Conservation (phyloP, 768 basidiomycete genomes). For the Auricularia heimuer region DNA sequence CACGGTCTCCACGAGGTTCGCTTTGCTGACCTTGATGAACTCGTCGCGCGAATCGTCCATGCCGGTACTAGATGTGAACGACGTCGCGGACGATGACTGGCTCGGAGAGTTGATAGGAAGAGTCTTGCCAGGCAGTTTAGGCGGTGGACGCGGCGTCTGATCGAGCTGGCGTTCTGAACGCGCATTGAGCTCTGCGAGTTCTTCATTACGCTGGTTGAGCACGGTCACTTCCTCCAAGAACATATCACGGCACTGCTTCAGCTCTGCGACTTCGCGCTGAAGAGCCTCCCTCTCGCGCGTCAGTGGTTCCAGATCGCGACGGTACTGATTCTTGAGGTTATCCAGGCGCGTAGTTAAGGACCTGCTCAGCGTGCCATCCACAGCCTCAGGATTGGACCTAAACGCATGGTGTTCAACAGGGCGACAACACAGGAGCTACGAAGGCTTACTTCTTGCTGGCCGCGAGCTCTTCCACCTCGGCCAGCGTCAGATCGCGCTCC, state of each 20-base stretch:
- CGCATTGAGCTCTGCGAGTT: slow-evolving; percentile 78
- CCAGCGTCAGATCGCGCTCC: slow-evolving; percentile 84
- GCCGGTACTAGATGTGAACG: neutral
- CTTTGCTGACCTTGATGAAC: slow-evolving; percentile 1
- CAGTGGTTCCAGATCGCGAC: slow-evolving; percentile 76
- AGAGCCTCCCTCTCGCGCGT: slow-evolving; percentile 73
- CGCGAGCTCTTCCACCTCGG: slow-evolving; percentile 87
- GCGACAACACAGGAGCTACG: neutral
- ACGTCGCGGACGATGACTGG: neutral
- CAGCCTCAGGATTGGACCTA: slow-evolving; percentile 10
- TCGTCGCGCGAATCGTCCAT: slow-evolving; percentile 6
- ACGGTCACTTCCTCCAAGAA: slow-evolving; percentile 88
- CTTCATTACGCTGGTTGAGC: slow-evolving; percentile 85
- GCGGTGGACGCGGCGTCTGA: neutral
- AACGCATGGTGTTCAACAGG: neutral
- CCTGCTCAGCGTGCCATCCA: slow-evolving; percentile 32
- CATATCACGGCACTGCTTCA: slow-evolving; percentile 75
- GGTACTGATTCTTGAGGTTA: slow-evolving; percentile 77
- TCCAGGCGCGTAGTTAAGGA: slow-evolving; percentile 82
- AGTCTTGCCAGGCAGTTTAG: neutral
- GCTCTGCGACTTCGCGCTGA: slow-evolving; percentile 71
- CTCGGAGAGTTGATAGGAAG: neutral
- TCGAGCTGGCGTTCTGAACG: slow-evolving; percentile 79
- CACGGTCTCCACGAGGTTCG: neutral
- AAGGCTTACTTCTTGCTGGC: slow-evolving; percentile 55